Evolutionary conservation across 306 rosid genomes (phyloP), one percentile per base, ranked within the genome.

Genomic region (Prosopis cineraria): DNA sequence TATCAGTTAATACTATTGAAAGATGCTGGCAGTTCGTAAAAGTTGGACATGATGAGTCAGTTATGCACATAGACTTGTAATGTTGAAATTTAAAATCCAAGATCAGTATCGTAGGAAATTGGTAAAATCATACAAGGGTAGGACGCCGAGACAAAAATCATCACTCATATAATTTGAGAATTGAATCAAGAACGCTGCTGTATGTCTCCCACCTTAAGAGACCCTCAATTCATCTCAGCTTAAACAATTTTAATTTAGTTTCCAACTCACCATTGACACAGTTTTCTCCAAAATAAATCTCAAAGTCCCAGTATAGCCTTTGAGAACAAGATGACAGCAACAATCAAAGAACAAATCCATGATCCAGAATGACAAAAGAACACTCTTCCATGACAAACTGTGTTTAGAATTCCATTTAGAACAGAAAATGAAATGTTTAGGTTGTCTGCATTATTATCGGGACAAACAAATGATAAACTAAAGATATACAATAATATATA

Each of bases 111-210:
- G 12, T 17, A 27, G 25, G 58, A 48, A 19, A 48, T 34, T 24
- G 53, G 67, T 44, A 45, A n/a, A 52, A 72, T 63, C 66, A 73
- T 5, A 40, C 58, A 73, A 53, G 50, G 36, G 53, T 47, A 20
- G 30, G 22, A n/a, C 11, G 19, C n/a, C 58, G 1, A 8, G 34
- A 50, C 33, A 14, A n/a, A 72, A 2, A 1, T 25, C 27, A 25
- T 68, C 7, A 0, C 55, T 68, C 13, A 44, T 68, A 36, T 66
- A 0, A 11, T 24, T 39, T 65, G 45, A 65, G 70, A 65, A 65
- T 13, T 13, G 20, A 43, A 20, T 33, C 58, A 17, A 33, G 29
- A 70, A 39, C n/a, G n/a, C 45, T 70, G 36, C 2, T 9, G 3
- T 3, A 29, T 16, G 41, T 70, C 41, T 45, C 36, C 27, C 41